Conservation (phyloP, 2,329 filamentous ascomycete genomes). For the Metarhizium sp. region DNA sequence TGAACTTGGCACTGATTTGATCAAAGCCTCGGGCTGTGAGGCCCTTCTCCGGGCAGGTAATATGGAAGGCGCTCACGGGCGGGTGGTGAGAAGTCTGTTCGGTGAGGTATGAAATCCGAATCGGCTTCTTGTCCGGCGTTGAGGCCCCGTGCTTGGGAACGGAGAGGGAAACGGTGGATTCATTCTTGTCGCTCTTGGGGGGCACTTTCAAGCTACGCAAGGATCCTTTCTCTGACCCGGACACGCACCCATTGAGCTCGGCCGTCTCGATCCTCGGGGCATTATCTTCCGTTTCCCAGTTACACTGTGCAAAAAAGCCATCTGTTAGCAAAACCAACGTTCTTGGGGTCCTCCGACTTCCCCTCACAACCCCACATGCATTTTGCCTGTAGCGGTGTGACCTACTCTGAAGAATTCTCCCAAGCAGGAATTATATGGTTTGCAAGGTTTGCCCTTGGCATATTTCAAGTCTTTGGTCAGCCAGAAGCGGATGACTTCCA, state of each 20-base stretch:
- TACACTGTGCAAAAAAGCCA: conserved; percentile 52
- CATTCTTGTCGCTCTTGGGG: conserved; percentile 33
- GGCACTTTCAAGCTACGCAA: conserved; percentile 38
- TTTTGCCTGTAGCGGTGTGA: not conserved
- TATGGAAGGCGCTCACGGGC: conserved; percentile 90
- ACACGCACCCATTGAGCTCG: conserved; percentile 25
- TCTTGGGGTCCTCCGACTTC: not conserved
- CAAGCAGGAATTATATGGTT: conserved; percentile 94
- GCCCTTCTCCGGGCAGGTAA: conserved; percentile 86
- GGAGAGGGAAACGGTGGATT: conserved; percentile 40
- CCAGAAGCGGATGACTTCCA: conserved; percentile 93
- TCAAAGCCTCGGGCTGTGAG: conserved; percentile 85
- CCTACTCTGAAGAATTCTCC: conserved; percentile 93
- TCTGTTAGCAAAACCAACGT: conserved; percentile 1
- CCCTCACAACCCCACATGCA: not conserved
- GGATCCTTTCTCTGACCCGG: conserved; percentile 28
- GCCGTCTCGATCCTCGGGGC: conserved; percentile 54
- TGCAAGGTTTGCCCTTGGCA: conserved; percentile 96
- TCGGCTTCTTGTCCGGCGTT: conserved; percentile 35
- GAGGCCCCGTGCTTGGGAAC: conserved; percentile 37
- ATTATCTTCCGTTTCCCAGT: conserved; percentile 85
- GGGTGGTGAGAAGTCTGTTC: conserved; percentile 98
- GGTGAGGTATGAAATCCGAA: conserved; percentile 87
- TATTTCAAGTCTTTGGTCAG: conserved; percentile 99
- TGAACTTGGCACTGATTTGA: conserved; percentile 96